phyloP scores from a whole-genome alignment of 805 yeast genomes.

The Candida ponderosae region DNA sequence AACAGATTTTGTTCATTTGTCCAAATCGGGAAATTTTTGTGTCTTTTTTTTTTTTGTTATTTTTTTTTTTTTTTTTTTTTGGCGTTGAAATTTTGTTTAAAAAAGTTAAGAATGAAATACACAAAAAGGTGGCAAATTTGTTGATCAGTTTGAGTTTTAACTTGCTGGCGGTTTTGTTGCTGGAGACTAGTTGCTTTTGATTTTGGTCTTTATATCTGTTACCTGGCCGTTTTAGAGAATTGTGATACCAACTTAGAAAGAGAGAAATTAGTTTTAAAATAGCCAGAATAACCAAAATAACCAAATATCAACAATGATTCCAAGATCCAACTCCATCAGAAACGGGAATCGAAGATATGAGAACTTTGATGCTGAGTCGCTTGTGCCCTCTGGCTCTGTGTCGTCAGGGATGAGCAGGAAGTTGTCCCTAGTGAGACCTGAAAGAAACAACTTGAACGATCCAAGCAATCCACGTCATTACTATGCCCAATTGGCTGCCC shows the following conservation, averaged over 20 bases:
- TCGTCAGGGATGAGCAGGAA: slow-evolving; percentile 30
- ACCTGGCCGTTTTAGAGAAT: not conserved
- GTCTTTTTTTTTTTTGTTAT: too few species aligned
- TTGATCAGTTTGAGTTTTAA: not conserved
- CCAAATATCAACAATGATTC: slow-evolving; percentile 12
- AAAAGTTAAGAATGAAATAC: too few species aligned
- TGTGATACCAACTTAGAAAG: not conserved
- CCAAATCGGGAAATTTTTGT: too few species aligned
- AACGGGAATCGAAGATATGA: slow-evolving; percentile 13
- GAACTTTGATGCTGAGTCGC: slow-evolving; percentile 25
- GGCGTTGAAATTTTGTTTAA: too few species aligned
- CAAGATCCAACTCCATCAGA: slow-evolving; percentile 17
- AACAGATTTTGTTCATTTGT: too few species aligned
- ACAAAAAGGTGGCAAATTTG: not conserved
- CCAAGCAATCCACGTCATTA: slow-evolving; percentile 71
- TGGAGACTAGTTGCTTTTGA: too few species aligned
- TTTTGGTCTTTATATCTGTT: too few species aligned
- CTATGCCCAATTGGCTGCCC: slow-evolving; percentile 66
- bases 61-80: too few species aligned
- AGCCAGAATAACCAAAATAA: too few species aligned
- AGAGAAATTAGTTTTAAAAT: too few species aligned
- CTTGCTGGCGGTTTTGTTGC: too few species aligned
- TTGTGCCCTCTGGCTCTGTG: slow-evolving; percentile 19
- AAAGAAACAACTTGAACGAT: slow-evolving; percentile 58
- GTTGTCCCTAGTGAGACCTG: slow-evolving; percentile 77